Evolutionary conservation across 306 rosid species (phyloP), one percentile per base, ranked within the genome.

Genomic region (Pterocarpus macrocarpus): DNA sequence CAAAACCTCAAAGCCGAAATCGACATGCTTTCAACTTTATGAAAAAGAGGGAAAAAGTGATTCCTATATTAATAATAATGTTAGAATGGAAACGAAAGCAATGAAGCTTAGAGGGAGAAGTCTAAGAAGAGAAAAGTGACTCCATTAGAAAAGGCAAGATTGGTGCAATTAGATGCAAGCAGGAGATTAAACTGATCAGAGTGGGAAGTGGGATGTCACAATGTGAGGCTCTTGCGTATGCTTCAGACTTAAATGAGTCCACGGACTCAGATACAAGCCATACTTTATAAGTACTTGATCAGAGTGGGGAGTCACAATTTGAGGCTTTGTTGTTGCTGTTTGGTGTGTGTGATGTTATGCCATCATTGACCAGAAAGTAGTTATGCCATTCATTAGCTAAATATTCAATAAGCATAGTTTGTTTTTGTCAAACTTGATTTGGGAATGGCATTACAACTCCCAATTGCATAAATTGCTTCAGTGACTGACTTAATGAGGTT

Each of bases 401-500:
- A 44, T 66, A 66, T 81, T 81, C 80, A 81, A 74, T 12, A 33
- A 81, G 28, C 32, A 43, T 56, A 5, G 17, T 81, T 81, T 67
- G 55, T 13, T 74, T 72, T 73, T 56, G 80, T 56, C 70, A 75
- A 81, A 73, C 63, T 33, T 73, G 13, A 65, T 34, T 56, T 56
- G 53, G 55, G 70, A 81, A 81, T 74, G 76, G 76, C 56, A 66
- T 69, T 64, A 7, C 63, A 64, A 33, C 53, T 56, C 47, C 55
- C 61, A 78, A 44, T 17, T 44, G 7, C 53, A 57, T 57, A 34
- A 69, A 61, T 38, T 73, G 33, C 62, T 81, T 61, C 11, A 5
- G 49, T 32, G 82, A 56, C 32, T 16, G 7, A 22, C 41, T 4
- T 1, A 38, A 4, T 5, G 7, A 38, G 0, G 5, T 36, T 14